Base-by-base conservation (phyloP, 2,329 filamentous ascomycete species). In the Aspergillus amoenus region DNA sequence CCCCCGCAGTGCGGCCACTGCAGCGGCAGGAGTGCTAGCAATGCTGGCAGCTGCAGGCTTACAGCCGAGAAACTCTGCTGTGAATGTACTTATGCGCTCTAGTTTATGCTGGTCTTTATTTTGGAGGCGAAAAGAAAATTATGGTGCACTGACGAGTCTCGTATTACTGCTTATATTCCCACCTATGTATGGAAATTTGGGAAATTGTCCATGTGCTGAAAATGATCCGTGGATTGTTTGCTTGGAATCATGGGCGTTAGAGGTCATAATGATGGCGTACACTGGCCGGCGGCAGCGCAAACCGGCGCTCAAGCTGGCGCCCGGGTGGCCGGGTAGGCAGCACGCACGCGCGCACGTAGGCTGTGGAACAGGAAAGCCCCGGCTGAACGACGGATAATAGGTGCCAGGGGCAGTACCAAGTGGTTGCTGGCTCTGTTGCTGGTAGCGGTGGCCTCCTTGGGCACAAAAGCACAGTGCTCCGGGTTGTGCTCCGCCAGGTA, bases 401-500 rank as follows among this genome's bases (percentile, higher is more conserved):
- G 17, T 47, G 34, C 34, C 34, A 37, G 45, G 24, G 15, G 15
- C 17, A 37, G 47, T 22, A 30, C 32, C 27, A 13, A 17, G 44
- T 24, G 17, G 44, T 24, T 34, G 13, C 7, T 24, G 30, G 24
- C 11, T 18, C 21, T 24, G 22, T 24, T 27, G 32, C 9, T 30
- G 45, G n/a, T 11, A 17, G 45, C 24, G 45, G 27, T 45, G 43
- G 22, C 22, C 43, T 45, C 8, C 22, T 45, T n/a, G 24, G 43
- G 43, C 43, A 22, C 43, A 24, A 30, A 45, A 22, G 30, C 45
- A 21, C 45, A 48, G 45, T 45, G 43, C 41, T 17, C 24, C 21
- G 22, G 27, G 43, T 56, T 27, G 24, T 21, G 34, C 47, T 15
- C 8, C 15, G 32, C 32, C 43, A 54, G 51, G 53, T 64, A 63